These are phyloP conservation scores for Puccinia novopanici DNA, from an alignment of 1,284 basidiomycete genomes.

Conservation along the genomic window DNA sequence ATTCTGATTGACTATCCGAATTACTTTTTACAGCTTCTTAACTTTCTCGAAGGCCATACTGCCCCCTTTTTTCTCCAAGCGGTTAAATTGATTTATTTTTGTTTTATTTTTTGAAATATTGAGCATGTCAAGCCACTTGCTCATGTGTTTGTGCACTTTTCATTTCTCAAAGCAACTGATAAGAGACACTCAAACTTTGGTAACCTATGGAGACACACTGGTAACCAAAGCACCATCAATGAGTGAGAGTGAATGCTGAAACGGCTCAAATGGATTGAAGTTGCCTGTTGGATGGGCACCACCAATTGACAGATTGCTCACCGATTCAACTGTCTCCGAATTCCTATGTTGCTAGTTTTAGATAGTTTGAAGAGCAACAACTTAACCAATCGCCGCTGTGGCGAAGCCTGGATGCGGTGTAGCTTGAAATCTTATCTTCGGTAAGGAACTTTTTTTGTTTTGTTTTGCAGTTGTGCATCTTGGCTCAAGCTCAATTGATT, in stretches of 20 bases:
- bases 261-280: no score
- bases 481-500: slow-evolving; percentile 21
- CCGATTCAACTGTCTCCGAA: slow-evolving; percentile 74
- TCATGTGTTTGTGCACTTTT: no score
- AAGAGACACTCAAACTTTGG: no score
- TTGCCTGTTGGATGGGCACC: no score
- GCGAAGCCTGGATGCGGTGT: slow-evolving; percentile 93
- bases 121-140: no score
- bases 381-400: slow-evolving; percentile 71
- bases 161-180: no score
- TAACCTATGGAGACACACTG: no score
- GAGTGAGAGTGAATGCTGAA: no score
- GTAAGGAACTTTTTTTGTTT: slow-evolving; percentile 62
- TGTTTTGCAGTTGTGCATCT: background rate
- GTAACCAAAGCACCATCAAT: no score
- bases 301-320: no score
- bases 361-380: slow-evolving; percentile 77
- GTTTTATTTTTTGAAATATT: no score
- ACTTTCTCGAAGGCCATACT: slow-evolving; percentile 70
- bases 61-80: slow-evolving; percentile 78
- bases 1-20: background rate
- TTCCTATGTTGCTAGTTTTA: slow-evolving; percentile 81
- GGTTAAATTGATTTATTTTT: slow-evolving; percentile 75
- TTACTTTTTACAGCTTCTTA: slow-evolving; percentile 65
- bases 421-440: slow-evolving; percentile 85